phyloP scores from a whole-genome alignment of 1,284 basidiomycete species.

The Peniophora sp. region DNA sequence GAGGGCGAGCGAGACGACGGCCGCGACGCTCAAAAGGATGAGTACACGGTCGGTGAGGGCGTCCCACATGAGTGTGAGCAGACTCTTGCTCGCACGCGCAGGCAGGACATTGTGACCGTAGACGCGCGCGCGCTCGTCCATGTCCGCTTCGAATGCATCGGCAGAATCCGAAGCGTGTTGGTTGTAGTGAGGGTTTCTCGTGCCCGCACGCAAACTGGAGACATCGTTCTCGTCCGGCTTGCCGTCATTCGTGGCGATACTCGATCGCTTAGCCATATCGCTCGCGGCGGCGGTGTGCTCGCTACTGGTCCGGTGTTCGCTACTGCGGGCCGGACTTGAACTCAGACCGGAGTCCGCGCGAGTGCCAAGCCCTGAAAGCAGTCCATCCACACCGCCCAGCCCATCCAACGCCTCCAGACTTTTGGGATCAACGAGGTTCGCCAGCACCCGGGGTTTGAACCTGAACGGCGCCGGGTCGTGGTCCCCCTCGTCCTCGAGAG shows the following conservation, averaged over 20 bases:
- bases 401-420: constrained; percentile 58
- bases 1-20: constrained; percentile 87
- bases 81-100: constrained; percentile 66
- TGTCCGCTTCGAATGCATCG: constrained; percentile 41
- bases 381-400: constrained; percentile 68
- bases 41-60: constrained; percentile 95
- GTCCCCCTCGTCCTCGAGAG: constrained; percentile 47
- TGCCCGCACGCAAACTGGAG: constrained; percentile 1
- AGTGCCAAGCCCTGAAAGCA: constrained; percentile 75
- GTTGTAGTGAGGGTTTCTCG: constrained; percentile 3
- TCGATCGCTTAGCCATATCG: neutral
- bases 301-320: no score
- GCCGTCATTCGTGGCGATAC: constrained; percentile 15
- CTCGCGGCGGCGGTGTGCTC: neutral
- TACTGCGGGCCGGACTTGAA: neutral
- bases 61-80: constrained; percentile 87
- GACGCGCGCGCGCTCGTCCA: constrained; percentile 63
- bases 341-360: constrained; percentile 51
- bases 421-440: constrained; percentile 88
- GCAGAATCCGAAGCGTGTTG: constrained; percentile 15
- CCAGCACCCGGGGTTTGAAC: constrained; percentile 72
- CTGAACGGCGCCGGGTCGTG: constrained; percentile 65
- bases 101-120: constrained; percentile 87
- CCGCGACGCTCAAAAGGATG: constrained; percentile 85
- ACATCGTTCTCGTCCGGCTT: constrained; percentile 13